phyloP scores from a whole-genome alignment of 1,139 yeast genomes.

The Candida sp. region DNA sequence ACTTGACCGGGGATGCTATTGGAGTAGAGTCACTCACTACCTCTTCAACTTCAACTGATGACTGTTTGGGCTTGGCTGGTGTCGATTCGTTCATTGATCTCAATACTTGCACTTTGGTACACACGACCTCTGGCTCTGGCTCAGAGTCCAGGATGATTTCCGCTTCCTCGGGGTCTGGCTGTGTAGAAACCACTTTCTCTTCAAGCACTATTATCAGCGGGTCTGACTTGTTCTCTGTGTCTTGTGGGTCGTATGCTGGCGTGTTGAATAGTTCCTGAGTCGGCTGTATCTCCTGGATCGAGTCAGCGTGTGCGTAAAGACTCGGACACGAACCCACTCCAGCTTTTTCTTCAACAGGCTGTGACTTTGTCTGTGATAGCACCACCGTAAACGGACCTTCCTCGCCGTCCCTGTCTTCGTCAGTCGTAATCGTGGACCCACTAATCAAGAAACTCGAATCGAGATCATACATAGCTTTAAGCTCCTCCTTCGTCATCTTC shows the following conservation, averaged over 20 bases:
- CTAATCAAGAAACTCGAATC: conserved; percentile 19
- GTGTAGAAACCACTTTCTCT: conserved; percentile 4
- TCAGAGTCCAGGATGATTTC: conserved; percentile 35
- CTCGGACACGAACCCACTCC: neutral
- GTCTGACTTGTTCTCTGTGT: neutral
- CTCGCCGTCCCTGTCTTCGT: conserved; percentile 17
- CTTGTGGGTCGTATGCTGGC: neutral
- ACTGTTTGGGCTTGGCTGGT: conserved; percentile 9
- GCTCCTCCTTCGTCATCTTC: conserved; percentile 33
- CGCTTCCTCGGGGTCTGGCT: conserved; percentile 3
- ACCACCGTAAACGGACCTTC: neutral
- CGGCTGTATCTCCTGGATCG: neutral
- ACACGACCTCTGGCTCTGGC: conserved; percentile 24
- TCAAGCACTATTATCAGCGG: neutral
- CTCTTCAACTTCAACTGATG: neutral
- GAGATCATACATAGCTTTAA: conserved; percentile 42
- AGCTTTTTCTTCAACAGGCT: neutral
- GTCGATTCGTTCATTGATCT: conserved; percentile 14
- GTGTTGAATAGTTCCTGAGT: conserved; percentile 2
- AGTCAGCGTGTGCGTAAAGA: neutral
- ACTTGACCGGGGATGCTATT: neutral
- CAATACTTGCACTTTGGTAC: conserved; percentile 10
- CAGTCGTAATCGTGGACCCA: conserved; percentile 20
- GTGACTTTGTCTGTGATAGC: neutral
- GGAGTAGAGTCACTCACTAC: conserved; percentile 11